Conservation (phyloP, 441 rosid species). For the Populus hybrid region DNA sequence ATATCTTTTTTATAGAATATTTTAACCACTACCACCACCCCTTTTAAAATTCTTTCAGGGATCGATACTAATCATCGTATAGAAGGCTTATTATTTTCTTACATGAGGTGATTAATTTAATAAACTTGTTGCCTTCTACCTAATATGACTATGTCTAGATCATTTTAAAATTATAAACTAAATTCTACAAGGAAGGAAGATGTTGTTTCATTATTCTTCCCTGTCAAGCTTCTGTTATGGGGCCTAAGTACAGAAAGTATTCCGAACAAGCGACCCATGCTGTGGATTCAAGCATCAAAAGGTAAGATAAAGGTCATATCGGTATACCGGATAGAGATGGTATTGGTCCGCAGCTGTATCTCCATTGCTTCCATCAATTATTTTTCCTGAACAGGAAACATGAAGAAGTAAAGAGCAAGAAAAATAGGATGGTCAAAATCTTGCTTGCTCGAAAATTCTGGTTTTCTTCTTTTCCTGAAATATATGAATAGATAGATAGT, state of each 20-base stretch:
- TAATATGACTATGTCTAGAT: too few species aligned
- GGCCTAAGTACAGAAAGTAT: background rate
- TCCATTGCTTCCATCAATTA: constrained; percentile 1
- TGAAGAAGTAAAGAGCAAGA: background rate
- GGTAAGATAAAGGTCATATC: background rate
- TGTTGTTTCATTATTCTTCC: too few species aligned
- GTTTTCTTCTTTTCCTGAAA: too few species aligned
- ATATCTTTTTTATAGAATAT: background rate
- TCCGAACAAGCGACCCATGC: background rate
- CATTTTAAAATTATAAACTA: too few species aligned
- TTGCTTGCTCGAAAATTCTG: too few species aligned
- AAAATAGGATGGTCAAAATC: too few species aligned
- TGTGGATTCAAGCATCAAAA: background rate
- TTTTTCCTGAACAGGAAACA: background rate
- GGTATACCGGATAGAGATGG: background rate
- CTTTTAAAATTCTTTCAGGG: background rate
- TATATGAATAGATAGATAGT: too few species aligned
- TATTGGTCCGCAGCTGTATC: background rate
- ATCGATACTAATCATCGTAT: background rate
- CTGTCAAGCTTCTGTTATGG: background rate
- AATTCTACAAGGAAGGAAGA: too few species aligned
- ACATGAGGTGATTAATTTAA: background rate
- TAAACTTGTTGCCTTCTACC: background rate
- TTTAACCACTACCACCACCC: background rate
- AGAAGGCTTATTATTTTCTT: background rate